Evolutionary conservation across 352 stramenopile species (phyloP).

Genomic region (Phytophthora cryptogea): DNA sequence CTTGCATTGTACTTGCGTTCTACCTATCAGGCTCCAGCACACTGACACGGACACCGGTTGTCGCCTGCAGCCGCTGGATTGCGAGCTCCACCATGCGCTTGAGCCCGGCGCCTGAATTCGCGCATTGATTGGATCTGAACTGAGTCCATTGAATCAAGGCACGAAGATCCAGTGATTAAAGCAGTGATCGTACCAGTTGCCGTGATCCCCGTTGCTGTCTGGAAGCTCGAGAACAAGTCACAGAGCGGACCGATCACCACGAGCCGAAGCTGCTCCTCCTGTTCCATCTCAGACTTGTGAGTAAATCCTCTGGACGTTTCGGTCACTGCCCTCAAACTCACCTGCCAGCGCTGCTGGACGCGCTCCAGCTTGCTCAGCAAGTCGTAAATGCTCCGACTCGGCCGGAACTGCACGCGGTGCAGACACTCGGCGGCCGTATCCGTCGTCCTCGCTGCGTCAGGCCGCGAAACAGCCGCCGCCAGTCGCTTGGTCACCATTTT

Average conservation of each 20-base stretch:
- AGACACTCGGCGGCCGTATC: constrained; percentile 29
- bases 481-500: constrained; percentile 34
- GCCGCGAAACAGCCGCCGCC: constrained; percentile 18
- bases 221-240: constrained; percentile 43
- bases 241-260: constrained; percentile 42
- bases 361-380: constrained; percentile 38
- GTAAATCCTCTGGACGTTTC: constrained; percentile 12
- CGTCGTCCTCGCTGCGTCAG: constrained; percentile 16
- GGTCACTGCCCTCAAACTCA: constrained; percentile 11
- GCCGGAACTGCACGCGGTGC: constrained; percentile 36
- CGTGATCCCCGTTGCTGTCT: constrained; percentile 38
- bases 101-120: constrained; percentile 40
- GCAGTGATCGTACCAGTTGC: constrained; percentile 29
- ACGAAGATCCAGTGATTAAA: constrained; percentile 2
- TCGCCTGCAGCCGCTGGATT: constrained; percentile 44
- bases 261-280: constrained; percentile 17
- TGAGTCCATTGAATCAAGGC: neutral
- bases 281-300: constrained; percentile 17
- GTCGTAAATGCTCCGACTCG: constrained; percentile 42
- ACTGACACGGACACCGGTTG: constrained; percentile 24
- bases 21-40: constrained; percentile 16
- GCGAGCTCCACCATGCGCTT: constrained; percentile 62
- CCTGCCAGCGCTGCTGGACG: constrained; percentile 33
- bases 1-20: neutral
- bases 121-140: constrained; percentile 1